Base-by-base conservation (phyloP, 306 rosid genomes). In the Lotus japonicus region DNA sequence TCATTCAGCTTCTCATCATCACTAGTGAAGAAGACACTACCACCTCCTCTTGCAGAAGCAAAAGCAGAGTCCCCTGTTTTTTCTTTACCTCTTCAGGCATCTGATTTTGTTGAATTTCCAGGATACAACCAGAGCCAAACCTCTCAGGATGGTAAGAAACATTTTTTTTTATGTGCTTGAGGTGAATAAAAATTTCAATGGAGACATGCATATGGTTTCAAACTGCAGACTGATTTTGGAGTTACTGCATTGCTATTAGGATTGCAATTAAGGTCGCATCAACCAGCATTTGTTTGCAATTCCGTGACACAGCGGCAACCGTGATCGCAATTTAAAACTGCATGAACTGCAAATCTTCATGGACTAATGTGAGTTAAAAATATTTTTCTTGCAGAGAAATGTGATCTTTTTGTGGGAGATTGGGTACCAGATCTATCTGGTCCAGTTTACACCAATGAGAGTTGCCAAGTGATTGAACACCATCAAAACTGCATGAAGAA, bases 401-500 rank as follows among this genome's bases (percentile, higher is more conserved):
- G 98, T 82, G 96, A 90, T 65, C 61, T 88, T 17, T 94, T 90
- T 50, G 79, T 70, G 53, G 98, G 98, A 64, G 86, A 85, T 4
- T 94, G 97, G 98, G 68, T 88, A 4, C 63, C 72, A 65, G 90
- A 94, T 72, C 28, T 49, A 58, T 73, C 88, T 51, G 92, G 88
- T 11, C 95, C 95, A 51, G 75, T 64, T 18, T 88, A 94, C 78
- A 88, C 85, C 0, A 90, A 90, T 58, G 90, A 83, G 73, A 90
- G 87, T 55, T 94, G 98, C 82, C 83, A 12, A 60, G 68, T 68
- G 79, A 74, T 94, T 35, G 97, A 90, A 62, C 66, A 74, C 71
- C 97, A 86, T 79, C 98, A 94, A 73, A 82, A 94, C 58, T 94
- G 98, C 64, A 85, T 90, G 83, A 85, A 48, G 15, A 94, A 90